phyloP scores from a whole-genome alignment of 208 protist species.

The Acanthamoeba triangularis region DNA sequence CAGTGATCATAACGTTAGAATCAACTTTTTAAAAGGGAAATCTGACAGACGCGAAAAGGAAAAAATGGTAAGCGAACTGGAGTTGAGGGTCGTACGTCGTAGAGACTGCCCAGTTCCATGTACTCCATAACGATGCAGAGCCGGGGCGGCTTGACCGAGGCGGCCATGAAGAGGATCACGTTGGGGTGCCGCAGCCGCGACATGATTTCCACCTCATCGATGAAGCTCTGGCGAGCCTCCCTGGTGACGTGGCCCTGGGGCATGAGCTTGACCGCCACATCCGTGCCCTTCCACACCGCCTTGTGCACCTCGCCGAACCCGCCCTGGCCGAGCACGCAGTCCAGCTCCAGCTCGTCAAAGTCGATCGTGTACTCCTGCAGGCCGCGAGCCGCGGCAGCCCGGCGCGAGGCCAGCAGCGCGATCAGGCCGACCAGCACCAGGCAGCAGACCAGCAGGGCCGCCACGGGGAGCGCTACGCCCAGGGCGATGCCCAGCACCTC shows the following conservation, averaged over 20 bases:
- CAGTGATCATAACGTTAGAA: no score
- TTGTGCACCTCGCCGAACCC: conserved; percentile 42
- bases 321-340: background rate
- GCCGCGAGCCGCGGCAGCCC: background rate
- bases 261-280: conserved; percentile 38
- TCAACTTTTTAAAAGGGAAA: no score
- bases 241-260: background rate
- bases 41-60: no score
- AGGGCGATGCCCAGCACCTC: background rate
- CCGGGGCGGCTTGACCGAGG: background rate
- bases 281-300: background rate
- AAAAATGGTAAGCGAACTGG: no score
- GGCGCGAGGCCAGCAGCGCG: background rate
- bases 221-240: background rate
- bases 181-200: background rate
- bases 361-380: background rate
- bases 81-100: background rate
- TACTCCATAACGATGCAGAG: conserved; percentile 54
- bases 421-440: background rate
- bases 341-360: conserved; percentile 15
- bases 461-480: background rate
- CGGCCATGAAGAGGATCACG: conserved; percentile 54
- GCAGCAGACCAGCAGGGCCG: background rate
- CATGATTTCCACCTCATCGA: background rate
- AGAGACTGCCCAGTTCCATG: background rate